phyloP scores from a whole-genome alignment of 495 filamentous ascomycete species.

The Penicillium soppii region DNA sequence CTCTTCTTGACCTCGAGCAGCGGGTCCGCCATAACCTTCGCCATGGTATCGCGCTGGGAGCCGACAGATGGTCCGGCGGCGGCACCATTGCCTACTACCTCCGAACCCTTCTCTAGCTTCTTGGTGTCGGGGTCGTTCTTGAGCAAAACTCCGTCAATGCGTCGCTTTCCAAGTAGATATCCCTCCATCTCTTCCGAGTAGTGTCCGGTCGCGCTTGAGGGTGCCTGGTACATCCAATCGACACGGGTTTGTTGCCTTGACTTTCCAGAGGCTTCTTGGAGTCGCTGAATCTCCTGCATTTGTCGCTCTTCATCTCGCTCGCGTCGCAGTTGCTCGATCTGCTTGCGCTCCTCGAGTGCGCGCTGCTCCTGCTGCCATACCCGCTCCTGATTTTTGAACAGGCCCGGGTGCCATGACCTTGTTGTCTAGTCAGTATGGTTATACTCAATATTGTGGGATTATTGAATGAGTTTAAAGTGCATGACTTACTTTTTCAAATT shows the following conservation, averaged over 20 bases:
- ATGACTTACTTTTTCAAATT: conserved; percentile 79
- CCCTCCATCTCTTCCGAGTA: conserved; percentile 92
- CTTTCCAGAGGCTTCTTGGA: conserved; percentile 88
- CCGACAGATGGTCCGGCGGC: conserved; percentile 60
- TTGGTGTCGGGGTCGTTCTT: conserved; percentile 73
- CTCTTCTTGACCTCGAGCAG: conserved; percentile 87
- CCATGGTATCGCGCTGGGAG: conserved; percentile 67
- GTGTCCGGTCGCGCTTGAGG: conserved; percentile 72
- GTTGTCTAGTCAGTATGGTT: conserved; percentile 11
- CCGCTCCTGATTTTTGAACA: conserved; percentile 77
- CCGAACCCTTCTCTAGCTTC: conserved; percentile 78
- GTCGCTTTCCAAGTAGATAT: conserved; percentile 86
- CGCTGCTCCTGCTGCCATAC: conserved; percentile 88
- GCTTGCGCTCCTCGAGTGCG: conserved; percentile 93
- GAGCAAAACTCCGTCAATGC: conserved; percentile 80
- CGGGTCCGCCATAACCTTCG: conserved; percentile 87
- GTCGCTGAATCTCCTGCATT: conserved; percentile 85
- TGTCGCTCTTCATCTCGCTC: conserved; percentile 92
- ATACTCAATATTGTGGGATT: neutral
- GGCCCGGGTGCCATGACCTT: conserved; percentile 82
- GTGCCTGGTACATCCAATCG: conserved; percentile 97
- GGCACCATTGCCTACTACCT: conserved; percentile 59
- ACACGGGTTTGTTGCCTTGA: conserved; percentile 72
- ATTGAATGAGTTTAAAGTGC: neutral
- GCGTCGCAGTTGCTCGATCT: conserved; percentile 79